Evolutionary conservation across 2,329 filamentous ascomycete genomes (phyloP).

Genomic region (Colletotrichum musicola): DNA sequence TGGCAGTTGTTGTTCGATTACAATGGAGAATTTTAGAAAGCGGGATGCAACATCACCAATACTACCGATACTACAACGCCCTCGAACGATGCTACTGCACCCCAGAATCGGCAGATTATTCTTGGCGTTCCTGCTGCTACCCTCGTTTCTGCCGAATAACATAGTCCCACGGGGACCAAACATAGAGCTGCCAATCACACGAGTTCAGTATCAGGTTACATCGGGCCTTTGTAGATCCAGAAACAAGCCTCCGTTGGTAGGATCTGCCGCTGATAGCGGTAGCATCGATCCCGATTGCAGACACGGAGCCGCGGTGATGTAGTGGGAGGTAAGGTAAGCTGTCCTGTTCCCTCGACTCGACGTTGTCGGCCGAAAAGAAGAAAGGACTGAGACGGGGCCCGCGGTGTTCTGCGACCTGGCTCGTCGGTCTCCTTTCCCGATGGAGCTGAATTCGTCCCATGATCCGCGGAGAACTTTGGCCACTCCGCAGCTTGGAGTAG

Average conservation of each 20-base stretch:
- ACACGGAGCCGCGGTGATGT: slow-evolving; percentile 5
- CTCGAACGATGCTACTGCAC: neutral
- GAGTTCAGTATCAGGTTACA: slow-evolving; percentile 20
- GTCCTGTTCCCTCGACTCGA: neutral
- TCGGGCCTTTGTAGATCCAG: slow-evolving; percentile 4
- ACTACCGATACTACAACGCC: neutral
- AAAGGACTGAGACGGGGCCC: slow-evolving; percentile 2
- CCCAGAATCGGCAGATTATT: neutral
- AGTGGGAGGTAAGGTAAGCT: no score
- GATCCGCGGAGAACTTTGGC: slow-evolving; percentile 4
- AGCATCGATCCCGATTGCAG: neutral
- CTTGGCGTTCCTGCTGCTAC: neutral
- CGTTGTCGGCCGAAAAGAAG: slow-evolving; percentile 6
- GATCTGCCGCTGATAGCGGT: neutral
- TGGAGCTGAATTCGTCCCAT: slow-evolving; percentile 20
- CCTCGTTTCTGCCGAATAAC: neutral
- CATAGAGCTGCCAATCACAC: slow-evolving; percentile 22
- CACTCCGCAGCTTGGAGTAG: neutral
- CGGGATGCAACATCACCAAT: neutral
- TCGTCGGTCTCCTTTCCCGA: slow-evolving; percentile 23
- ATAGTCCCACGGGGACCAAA: neutral
- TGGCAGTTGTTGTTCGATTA: neutral
- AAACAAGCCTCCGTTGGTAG: neutral
- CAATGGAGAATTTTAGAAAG: neutral
- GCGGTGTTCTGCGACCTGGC: slow-evolving; percentile 1